Base-by-base conservation (phyloP, 106 monocot species). In the Posidonia australis region DNA sequence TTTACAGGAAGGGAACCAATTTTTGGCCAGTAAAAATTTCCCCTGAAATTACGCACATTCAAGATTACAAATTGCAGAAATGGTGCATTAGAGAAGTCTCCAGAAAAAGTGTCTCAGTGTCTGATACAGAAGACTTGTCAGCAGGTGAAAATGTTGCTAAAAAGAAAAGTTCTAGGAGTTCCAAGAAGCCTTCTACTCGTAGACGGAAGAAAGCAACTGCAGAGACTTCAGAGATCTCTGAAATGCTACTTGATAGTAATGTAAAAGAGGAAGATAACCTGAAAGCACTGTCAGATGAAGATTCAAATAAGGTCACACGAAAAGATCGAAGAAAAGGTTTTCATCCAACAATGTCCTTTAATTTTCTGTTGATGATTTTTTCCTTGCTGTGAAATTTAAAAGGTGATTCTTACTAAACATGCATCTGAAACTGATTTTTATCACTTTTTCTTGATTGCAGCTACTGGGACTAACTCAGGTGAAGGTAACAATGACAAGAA, bases 281-380 rank as follows among this genome's bases (percentile, higher is more conserved):
- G 7, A 1, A 55, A 23, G 24, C 23, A 23, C 10, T 21, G 12
- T 64, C 63, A 64, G 22, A 25, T 0, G 47, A 47, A 64, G 46
- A 25, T 13, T 18, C 23, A 62, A 64, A 45, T 4, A 64, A 64
- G 18, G 25, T 14, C 21, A 26, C 61, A 61, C 61, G 79, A 72
- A 84, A 62, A 80, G 63, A 60, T 18, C 45, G 62, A 27, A 87
- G 78, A 58, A 86, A 87, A 92, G 87, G 87, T 87, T n/a, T 61
- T 7, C 61, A 19, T 44, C 23, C 24, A 41, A 20, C 13, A 65
- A 13, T 19, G 41, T 52, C 5, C 24, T 58, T 0, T n/a, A 41
- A 12, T 54, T 26, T 22, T 22, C 25, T 22, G n/a, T 24, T 11
- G 24, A 22, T 54, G 24, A 11, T 54, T 48, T 62, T 28, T 62